Evolutionary conservation across 2,329 filamentous ascomycete genomes (phyloP).

Genomic region (Talaromyces sp.): DNA sequence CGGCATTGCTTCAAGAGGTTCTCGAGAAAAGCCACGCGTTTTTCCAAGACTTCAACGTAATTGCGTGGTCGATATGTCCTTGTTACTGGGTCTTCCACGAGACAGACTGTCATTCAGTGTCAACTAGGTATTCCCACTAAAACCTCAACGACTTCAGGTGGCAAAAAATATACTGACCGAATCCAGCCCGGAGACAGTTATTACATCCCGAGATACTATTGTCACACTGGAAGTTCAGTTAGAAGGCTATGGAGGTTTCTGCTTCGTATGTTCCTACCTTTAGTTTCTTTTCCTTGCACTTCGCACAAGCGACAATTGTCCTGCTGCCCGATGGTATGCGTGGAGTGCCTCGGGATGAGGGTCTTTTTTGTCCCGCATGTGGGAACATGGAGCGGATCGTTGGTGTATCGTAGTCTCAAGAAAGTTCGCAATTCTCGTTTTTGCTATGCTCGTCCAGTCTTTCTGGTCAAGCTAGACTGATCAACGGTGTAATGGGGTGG

Average conservation of each 20-base stretch:
- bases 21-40: constrained; percentile 29
- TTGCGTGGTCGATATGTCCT: constrained; percentile 31
- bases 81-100: constrained; percentile 29
- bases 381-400: not conserved
- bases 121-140: not conserved
- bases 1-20: constrained; percentile 14
- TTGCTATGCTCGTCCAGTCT: not conserved
- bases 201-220: not conserved
- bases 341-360: not conserved
- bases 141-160: not conserved
- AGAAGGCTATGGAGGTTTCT: not conserved
- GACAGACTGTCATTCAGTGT: constrained; percentile 7
- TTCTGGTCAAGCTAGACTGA: not conserved
- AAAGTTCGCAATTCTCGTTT: not conserved
- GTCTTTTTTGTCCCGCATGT: constrained; percentile 7
- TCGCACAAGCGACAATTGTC: constrained; percentile 6
- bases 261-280: not conserved
- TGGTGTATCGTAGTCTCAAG: not conserved
- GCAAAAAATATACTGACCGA: not conserved
- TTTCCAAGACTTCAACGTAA: constrained; percentile 32
- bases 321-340: constrained; percentile 2
- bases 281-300: constrained; percentile 14
- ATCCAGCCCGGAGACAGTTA: constrained; percentile 12
- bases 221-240: constrained; percentile 4
- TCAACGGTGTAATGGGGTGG: not conserved